Conservation (phyloP, 2,329 filamentous ascomycete genomes). For the Parastagonospora nodorum region DNA sequence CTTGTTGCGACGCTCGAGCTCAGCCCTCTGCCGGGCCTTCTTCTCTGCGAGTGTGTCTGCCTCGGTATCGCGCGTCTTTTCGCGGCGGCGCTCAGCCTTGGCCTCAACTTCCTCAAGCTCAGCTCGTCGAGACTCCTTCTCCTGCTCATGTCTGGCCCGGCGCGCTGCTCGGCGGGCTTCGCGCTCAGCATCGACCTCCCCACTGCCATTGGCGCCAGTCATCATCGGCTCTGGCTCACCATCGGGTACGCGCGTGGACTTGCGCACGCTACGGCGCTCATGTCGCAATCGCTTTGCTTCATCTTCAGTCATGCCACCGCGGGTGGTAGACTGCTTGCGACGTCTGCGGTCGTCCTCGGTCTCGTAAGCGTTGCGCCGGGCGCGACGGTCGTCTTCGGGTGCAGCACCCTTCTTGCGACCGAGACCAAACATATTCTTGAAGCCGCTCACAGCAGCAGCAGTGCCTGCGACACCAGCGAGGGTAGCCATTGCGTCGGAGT, state of each 20-base stretch:
- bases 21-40: slow-evolving; percentile 44
- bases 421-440: slow-evolving; percentile 60
- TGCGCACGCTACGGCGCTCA: slow-evolving; percentile 42
- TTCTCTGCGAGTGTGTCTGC: slow-evolving; percentile 40
- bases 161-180: slow-evolving; percentile 47
- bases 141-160: slow-evolving; percentile 39
- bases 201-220: slow-evolving; percentile 35
- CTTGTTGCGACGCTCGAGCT: slow-evolving; percentile 46
- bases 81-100: slow-evolving; percentile 44
- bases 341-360: slow-evolving; percentile 45
- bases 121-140: slow-evolving; percentile 40
- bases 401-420: slow-evolving; percentile 39
- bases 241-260: slow-evolving; percentile 26
- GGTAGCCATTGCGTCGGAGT: slow-evolving; percentile 65
- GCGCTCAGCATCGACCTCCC: slow-evolving; percentile 40
- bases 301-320: slow-evolving; percentile 41
- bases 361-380: slow-evolving; percentile 41
- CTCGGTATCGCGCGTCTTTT: slow-evolving; percentile 45
- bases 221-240: slow-evolving; percentile 33
- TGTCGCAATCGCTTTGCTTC: slow-evolving; percentile 45
- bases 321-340: slow-evolving; percentile 45
- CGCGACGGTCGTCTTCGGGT: slow-evolving; percentile 37
- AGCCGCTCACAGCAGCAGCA: slow-evolving; percentile 54
- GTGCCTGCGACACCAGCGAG: slow-evolving; percentile 36
- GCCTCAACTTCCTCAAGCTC: slow-evolving; percentile 44